Evolutionary conservation across 1,139 yeast species (phyloP), one percentile per base, ranked within the genome.

Genomic region (Insectozyma bohioensis): DNA sequence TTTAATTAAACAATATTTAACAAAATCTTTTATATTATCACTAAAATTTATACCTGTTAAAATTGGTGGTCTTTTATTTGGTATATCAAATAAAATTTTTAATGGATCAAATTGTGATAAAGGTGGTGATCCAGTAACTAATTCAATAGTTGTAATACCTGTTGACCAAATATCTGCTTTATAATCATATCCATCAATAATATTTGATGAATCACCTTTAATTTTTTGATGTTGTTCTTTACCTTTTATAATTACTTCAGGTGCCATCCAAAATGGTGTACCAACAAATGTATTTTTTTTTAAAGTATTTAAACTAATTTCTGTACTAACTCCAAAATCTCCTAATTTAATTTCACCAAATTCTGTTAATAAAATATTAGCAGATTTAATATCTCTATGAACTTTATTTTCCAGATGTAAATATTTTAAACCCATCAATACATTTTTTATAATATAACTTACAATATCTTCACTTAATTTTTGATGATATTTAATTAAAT

Each of bases 221-320:
- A 85, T 83, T 1, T 88, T 88, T 12, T 56, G 54, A 12, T 24
- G 49, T 36, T 73, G 82, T 1, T 88, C 88, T 13, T 57, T 54
- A 18, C 35, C 51, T 36, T 74, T 59, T 4, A 62, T 51, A 16
- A 86, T 81, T 19, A 85, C 83, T 51, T 86, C 95, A 0, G 95
- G 95, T 0, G 95, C 95, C 95, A 86, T 86, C 95, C 95, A 86
- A 55, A 78, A 85, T 12, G 95, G 95, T 0, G 95, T 85, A 0
- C 95, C 95, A 21, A 85, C 95, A 65, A 85, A 81, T 0, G 95
- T 85, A 39, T 75, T 69, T 43, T 80, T 74, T 43, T 75, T 76
- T 33, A 72, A 67, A 30, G 68, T 65, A 1, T 85, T 77, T 24
- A 75, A 64, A n/a, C 82, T 73, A 23, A 85, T 63, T 49, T 84